These are phyloP conservation scores for Suhomyces maxii DNA, from an alignment of 1,139 yeast species.

Conservation along the genomic window DNA sequence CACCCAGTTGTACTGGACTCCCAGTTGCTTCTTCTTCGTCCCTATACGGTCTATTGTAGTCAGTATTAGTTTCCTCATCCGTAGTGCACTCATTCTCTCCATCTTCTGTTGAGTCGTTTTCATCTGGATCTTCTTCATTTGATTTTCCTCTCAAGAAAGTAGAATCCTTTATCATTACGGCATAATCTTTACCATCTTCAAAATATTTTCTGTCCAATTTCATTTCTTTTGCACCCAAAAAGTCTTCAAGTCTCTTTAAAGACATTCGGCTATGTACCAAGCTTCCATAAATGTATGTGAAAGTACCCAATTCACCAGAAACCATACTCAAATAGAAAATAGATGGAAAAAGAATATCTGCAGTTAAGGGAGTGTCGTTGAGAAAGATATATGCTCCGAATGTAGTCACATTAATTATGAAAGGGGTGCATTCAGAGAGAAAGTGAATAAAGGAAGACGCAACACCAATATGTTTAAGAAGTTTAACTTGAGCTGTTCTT, in stretches of 20 bases:
- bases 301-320: constrained; percentile 1
- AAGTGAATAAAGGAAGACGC: constrained; percentile 19
- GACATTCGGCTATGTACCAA: constrained; percentile 22
- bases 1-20: constrained; percentile 1
- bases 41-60: not conserved
- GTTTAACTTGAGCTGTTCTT: constrained; percentile 23
- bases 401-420: constrained; percentile 19
- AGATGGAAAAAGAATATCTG: constrained; percentile 14
- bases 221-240: constrained; percentile 22
- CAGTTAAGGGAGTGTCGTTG: constrained; percentile 11
- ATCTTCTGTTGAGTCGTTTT: not conserved
- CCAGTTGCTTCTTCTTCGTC: constrained; percentile 25
- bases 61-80: too few species aligned
- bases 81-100: too few species aligned
- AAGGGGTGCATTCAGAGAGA: constrained; percentile 24
- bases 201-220: constrained; percentile 11
- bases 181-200: constrained; percentile 3
- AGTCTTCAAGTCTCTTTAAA: constrained; percentile 22
- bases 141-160: constrained; percentile 23
- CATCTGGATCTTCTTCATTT: constrained; percentile 4
- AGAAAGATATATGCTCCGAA: constrained; percentile 16
- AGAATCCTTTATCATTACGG: constrained; percentile 19
- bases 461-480: constrained; percentile 18
- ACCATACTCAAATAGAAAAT: too few species aligned
- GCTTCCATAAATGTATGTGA: constrained; percentile 23